These are phyloP conservation scores for Eutypella sp. DNA, from an alignment of 2,329 filamentous ascomycete genomes.

Conservation along the genomic window DNA sequence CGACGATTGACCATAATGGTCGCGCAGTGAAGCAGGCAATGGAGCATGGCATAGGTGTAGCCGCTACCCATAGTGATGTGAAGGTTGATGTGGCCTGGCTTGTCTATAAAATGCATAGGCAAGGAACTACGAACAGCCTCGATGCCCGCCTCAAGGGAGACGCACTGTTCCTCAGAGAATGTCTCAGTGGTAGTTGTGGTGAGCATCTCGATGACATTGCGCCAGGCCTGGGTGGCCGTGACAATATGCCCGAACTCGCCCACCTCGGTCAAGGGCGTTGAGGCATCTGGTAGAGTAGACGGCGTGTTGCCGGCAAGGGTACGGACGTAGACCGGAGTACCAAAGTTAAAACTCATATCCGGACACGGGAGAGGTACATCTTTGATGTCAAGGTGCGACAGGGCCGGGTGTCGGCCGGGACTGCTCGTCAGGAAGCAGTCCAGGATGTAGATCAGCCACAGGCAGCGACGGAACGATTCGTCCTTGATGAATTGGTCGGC, in stretches of 20 bases:
- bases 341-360: constrained; percentile 60
- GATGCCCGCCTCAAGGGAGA: constrained; percentile 47
- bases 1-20: constrained; percentile 58
- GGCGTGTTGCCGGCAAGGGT: constrained; percentile 42
- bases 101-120: constrained; percentile 56
- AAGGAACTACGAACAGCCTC: constrained; percentile 49
- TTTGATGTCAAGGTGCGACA: constrained; percentile 49
- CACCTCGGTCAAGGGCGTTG: constrained; percentile 42
- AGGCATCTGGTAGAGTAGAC: constrained; percentile 32
- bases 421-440: constrained; percentile 60
- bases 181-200: constrained; percentile 46
- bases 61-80: constrained; percentile 62
- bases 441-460: constrained; percentile 60
- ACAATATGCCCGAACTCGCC: constrained; percentile 60
- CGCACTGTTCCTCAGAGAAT: constrained; percentile 51
- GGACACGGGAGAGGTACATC: constrained; percentile 54
- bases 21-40: constrained; percentile 56
- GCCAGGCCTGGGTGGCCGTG: constrained; percentile 56
- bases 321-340: constrained; percentile 53
- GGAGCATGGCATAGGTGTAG: constrained; percentile 58
- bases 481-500: constrained; percentile 58
- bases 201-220: constrained; percentile 57
- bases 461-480: constrained; percentile 55
- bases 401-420: constrained; percentile 52
- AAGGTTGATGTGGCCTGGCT: constrained; percentile 55